Evolutionary conservation across 2,329 filamentous ascomycete species (phyloP), one percentile per base, ranked within the genome.

Genomic region (Botrytis hyacinthi): DNA sequence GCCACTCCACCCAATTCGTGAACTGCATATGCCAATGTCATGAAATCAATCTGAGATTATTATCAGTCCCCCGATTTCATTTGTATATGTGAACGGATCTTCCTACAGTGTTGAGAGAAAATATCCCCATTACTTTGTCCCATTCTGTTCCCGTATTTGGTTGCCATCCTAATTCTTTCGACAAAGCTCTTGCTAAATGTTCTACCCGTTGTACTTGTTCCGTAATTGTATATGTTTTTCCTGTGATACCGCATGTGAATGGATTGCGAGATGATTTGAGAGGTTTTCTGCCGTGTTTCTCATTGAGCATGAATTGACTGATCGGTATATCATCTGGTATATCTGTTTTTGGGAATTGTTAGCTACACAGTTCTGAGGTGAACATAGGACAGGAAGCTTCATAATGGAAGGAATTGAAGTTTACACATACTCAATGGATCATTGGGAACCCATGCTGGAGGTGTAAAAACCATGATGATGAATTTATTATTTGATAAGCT

Each of bases 41-140:
- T 83, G 71, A 91, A 93, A 82, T 96, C 93, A 76, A 96, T 89
- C 88, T 93, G 73, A 73, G 20, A 16, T 42, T 42, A 42, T 35
- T 29, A 54, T 73, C 9, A 73, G 46, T 22, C 12, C 26, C 29
- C 22, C 20, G 26, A 57, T 8, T 29, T 14, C 35, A 20, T 57
- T 37, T 51, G 35, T 22, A 26, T 59, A 7, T 74, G 37, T 59
- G 35, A 57, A 5, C 20, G 3, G 2, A 35, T 57, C 32, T 4
- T 54, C 87, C 74, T 82, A 93, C 92, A 44, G 93, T 93, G 80
- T 97, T 97, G 74, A 94, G 82, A n/a, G 91, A 91, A 83, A 93
- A 97, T 42, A 95, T 84, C 7, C 86, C 91, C 66, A 93, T 84
- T 37, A 95, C 92, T 81, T 94, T 94, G 79, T 96, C 93, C 91